Base-by-base conservation (phyloP, 768 basidiomycete genomes). In the Lactarius hengduanensis region DNA sequence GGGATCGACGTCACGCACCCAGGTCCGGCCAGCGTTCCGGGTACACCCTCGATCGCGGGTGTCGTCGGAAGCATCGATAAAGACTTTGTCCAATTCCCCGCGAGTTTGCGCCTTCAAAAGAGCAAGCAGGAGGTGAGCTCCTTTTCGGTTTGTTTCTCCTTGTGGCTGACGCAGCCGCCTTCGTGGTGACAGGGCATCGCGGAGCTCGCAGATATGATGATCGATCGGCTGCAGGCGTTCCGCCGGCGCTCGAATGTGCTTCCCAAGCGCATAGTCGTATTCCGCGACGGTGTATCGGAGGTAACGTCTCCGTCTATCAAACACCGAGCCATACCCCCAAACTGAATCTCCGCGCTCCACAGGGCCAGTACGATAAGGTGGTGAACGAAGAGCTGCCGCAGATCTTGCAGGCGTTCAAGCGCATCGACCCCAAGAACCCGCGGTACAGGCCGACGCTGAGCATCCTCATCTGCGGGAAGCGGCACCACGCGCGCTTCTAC, bases 1-100 rank as follows among this genome's bases (percentile, higher is more conserved):
- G 92, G 92, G 0, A 90, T 92, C 69, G 91, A 94, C 72, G 90
- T 92, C 0, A 93, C 90, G 0, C 91, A 94, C 69, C 90, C 91
- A 4, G 83, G 89, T 1, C 88, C 89, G 1, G 81, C 77, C 7
- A 89, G 88, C 69, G 74, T 79, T 59, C 80, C 81, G 3, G 92
- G 92, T 3, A 87, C 91, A 1, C 92, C 92, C 3, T 92, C 90
- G 0, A 89, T 94, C 54, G 90, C 90, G 0, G 92, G 91, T 0
- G 88, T 94, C 11, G 92, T 94, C 2, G 92, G 89, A 0, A 93
- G 86, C 65, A 78, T 86, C 1, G 91, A 94, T 71, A 77, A 79
- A 30, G 75, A 79, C 2, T 92, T 91, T 69, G 87, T 85, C 0
- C 90, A 92, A 67, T 93, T 87, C 75, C 92, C 92, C 0, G 90